Conservation (phyloP, 495 filamentous ascomycete species). For the Aspergillus olivimuriae region DNA sequence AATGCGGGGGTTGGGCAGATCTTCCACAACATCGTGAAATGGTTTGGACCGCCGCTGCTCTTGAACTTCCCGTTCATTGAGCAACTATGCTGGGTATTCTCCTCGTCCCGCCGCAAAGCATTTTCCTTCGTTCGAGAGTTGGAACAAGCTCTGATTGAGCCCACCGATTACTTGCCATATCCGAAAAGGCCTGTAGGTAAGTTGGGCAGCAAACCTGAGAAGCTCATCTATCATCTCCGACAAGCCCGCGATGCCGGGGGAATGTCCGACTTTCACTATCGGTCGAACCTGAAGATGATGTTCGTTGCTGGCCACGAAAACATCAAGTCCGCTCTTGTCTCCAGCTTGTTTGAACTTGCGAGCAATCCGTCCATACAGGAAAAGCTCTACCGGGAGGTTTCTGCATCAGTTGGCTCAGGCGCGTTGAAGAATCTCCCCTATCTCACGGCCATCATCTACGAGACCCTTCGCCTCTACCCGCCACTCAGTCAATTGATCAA, state of each 20-base stretch:
- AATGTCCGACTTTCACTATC: slow-evolving; percentile 28
- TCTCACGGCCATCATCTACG: slow-evolving; percentile 29
- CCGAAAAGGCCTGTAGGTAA: too few relatives aligned
- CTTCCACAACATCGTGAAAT: slow-evolving; percentile 4
- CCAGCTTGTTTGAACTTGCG: slow-evolving; percentile 27
- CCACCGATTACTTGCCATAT: too few relatives aligned
- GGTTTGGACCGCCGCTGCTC: slow-evolving; percentile 16
- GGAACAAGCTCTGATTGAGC: too few relatives aligned
- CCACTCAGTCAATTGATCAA: slow-evolving; percentile 35
- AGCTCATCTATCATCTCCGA: slow-evolving; percentile 22
- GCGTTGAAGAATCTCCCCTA: slow-evolving; percentile 23
- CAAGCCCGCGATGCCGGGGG: slow-evolving; percentile 13
- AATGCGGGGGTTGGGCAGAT: slow-evolving; percentile 1
- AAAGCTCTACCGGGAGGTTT: slow-evolving; percentile 21
- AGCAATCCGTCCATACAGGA: slow-evolving; percentile 17
- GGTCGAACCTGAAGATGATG: slow-evolving; percentile 28
- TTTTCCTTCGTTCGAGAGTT: too few relatives aligned
- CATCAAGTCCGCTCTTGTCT: slow-evolving; percentile 26
- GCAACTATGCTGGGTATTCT: neutral
- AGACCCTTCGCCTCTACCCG: slow-evolving; percentile 34
- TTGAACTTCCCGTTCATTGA: slow-evolving; percentile 1
- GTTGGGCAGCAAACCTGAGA: neutral
- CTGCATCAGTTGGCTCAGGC: too few relatives aligned
- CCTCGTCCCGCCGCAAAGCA: too few relatives aligned
- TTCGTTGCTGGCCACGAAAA: slow-evolving; percentile 31